Evolutionary conservation across 2,329 filamentous ascomycete genomes (phyloP).

Genomic region (Nemania bipapillata): DNA sequence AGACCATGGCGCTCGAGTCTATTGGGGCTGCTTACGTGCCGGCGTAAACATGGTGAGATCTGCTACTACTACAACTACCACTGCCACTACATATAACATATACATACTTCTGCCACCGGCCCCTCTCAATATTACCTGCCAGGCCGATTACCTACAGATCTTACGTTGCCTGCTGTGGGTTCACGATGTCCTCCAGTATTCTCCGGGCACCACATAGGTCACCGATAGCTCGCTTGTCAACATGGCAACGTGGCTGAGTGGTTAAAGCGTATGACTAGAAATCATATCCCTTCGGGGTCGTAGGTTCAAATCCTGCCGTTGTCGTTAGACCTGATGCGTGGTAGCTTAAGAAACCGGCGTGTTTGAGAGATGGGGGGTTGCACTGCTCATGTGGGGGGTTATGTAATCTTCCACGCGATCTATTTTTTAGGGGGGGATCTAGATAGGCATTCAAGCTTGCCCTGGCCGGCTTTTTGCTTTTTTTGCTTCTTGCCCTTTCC

Average conservation of each 20-base stretch:
- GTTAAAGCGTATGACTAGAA: constrained; percentile 31
- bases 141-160: no score
- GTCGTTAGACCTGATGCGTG: neutral
- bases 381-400: neutral
- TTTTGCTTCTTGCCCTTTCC: neutral
- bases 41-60: neutral
- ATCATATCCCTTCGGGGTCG: constrained; percentile 32
- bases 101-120: neutral
- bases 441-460: neutral
- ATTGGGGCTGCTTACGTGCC: neutral
- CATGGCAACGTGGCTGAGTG: constrained; percentile 31
- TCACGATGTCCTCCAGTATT: constrained; percentile 8
- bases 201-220: neutral
- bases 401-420: neutral
- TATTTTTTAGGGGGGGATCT: neutral
- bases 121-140: neutral
- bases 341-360: neutral
- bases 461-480: neutral
- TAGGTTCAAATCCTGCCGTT: constrained; percentile 30
- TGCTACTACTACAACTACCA: no score
- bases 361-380: no score
- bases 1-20: neutral
- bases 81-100: neutral
- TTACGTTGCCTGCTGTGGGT: neutral
- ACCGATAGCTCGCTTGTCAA: neutral